A percentile compares a stretch with the other conserved stretches of the same genome.
These are phyloP conservation scores for Mangifera indica DNA, from an alignment of 345 rosid genomes.

Conservation along the genomic window DNA sequence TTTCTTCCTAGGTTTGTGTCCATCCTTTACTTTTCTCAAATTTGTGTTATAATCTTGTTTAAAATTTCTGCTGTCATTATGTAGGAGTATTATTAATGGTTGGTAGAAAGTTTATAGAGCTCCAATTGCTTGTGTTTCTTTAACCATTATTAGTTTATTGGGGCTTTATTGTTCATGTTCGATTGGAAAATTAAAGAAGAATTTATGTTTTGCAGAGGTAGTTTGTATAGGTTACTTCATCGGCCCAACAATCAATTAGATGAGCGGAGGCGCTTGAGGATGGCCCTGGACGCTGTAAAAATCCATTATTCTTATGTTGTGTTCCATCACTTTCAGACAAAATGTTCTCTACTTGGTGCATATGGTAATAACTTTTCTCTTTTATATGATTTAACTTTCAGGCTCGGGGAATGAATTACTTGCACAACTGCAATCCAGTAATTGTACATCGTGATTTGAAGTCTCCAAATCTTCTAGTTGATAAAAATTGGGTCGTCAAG, in stretches of 20 bases:
- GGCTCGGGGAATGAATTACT: constrained; percentile 99
- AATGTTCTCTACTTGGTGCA: constrained; percentile 7
- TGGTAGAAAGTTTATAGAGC: background rate
- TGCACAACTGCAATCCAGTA: constrained; percentile 82
- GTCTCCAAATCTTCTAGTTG: constrained; percentile 93
- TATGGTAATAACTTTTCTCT: constrained; percentile 21
- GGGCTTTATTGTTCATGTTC: constrained; percentile 5
- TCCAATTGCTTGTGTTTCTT: background rate
- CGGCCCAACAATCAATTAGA: constrained; percentile 93
- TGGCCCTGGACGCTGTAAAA: constrained; percentile 94
- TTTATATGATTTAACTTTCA: constrained; percentile 33
- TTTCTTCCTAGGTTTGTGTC: constrained; percentile 79
- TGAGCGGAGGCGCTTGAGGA: constrained; percentile 85
- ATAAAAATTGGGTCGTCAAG: constrained; percentile 96
- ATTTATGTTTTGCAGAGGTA: constrained; percentile 71
- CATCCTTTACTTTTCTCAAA: background rate
- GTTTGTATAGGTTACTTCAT: constrained; percentile 87
- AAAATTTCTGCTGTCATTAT: constrained; percentile 1
- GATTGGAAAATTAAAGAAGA: constrained; percentile 4
- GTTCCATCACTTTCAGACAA: constrained; percentile 5
- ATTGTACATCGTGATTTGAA: constrained; percentile 93
- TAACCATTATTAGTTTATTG: background rate
- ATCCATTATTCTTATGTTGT: constrained; percentile 19
- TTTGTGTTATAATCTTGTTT: constrained; percentile 10
- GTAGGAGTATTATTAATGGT: constrained; percentile 4